A percentile compares a stretch with the other conserved stretches of the same genome.
These are phyloP conservation scores for Neurospora cerealis DNA, from an alignment of 495 filamentous ascomycete genomes.

Conservation along the genomic window DNA sequence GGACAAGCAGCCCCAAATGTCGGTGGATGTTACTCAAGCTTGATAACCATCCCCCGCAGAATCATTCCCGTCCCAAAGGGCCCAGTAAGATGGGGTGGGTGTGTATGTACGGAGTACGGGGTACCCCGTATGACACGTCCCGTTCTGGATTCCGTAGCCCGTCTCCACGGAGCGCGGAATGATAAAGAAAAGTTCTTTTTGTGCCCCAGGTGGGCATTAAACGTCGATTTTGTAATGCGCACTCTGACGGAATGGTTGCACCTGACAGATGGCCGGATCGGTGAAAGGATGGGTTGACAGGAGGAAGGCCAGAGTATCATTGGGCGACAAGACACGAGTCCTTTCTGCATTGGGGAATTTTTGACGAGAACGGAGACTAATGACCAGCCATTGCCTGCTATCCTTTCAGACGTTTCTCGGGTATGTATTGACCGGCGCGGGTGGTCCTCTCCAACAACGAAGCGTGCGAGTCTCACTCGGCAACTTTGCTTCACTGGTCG, in stretches of 20 bases:
- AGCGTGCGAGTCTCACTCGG: neutral
- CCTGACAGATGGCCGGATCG: neutral
- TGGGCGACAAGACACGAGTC: conserved; percentile 7
- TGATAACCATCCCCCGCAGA: conserved; percentile 5
- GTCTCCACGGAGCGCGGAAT: neutral
- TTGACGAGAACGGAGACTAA: conserved; percentile 20
- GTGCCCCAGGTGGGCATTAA: neutral
- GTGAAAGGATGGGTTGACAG: neutral
- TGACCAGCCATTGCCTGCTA: conserved; percentile 10
- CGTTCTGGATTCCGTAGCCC: neutral
- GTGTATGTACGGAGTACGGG: conserved; percentile 2
- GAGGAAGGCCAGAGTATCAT: neutral
- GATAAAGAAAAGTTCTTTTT: neutral
- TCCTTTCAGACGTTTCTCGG: neutral
- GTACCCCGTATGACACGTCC: neutral
- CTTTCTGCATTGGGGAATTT: conserved; percentile 25
- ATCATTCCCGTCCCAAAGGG: conserved; percentile 4
- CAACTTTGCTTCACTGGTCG: conserved; percentile 1
- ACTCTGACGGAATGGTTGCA: neutral
- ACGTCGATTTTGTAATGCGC: neutral
- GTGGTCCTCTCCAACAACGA: neutral
- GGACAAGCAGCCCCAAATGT: neutral
- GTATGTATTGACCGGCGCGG: neutral
- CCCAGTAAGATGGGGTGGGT: neutral
- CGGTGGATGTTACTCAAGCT: conserved; percentile 7